Conservation (phyloP, 2,329 filamentous ascomycete species). For the Cercospora sp. region DNA sequence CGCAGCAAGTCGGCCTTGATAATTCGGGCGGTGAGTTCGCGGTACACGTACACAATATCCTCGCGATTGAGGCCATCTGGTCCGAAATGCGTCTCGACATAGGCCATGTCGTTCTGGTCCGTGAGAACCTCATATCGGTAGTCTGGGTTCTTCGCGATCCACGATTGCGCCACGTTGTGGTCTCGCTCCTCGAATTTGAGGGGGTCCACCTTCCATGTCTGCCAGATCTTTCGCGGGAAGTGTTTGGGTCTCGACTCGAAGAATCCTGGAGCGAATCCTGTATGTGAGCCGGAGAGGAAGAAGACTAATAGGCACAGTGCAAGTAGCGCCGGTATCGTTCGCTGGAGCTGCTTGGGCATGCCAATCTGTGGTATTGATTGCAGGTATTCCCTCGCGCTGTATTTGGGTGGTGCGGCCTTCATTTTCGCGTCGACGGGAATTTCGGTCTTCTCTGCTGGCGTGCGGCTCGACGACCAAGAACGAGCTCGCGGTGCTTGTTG, state of each 20-base stretch:
- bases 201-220: constrained; percentile 72
- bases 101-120: constrained; percentile 65
- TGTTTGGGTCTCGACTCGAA: constrained; percentile 29
- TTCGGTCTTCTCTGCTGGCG: constrained; percentile 17
- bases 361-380: constrained; percentile 28
- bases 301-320: constrained; percentile 48
- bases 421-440: constrained; percentile 18
- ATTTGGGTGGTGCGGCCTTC: constrained; percentile 19
- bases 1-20: constrained; percentile 66
- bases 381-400: constrained; percentile 24
- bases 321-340: constrained; percentile 51
- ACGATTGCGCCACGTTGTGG: constrained; percentile 60
- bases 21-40: constrained; percentile 61
- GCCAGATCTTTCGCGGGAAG: constrained; percentile 72
- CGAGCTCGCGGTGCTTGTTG: constrained; percentile 17
- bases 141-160: constrained; percentile 65
- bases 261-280: constrained; percentile 18
- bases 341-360: constrained; percentile 52
- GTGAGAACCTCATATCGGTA: constrained; percentile 70
- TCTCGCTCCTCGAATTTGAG: constrained; percentile 66
- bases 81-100: constrained; percentile 68
- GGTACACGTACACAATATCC: constrained; percentile 65
- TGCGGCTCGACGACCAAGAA: constrained; percentile 20
- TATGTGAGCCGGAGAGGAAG: constrained; percentile 41
- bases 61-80: constrained; percentile 64